phyloP scores from a whole-genome alignment of 352 stramenopile genomes.

The Pythium sp. region DNA sequence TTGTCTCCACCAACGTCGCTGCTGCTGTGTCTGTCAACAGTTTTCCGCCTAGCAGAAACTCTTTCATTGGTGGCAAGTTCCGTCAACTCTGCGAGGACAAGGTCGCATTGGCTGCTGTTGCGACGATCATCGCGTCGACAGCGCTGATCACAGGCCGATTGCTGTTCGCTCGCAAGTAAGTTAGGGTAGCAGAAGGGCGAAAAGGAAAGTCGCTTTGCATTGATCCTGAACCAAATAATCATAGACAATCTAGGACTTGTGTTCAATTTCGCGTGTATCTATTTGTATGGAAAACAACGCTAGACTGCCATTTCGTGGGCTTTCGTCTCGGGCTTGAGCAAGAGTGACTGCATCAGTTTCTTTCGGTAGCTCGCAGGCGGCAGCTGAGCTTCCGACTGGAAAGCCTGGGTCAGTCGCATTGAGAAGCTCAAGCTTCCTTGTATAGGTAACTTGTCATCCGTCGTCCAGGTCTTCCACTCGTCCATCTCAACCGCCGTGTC shows the following conservation, averaged over 20 bases:
- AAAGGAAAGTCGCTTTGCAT: neutral
- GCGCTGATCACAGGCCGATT: slow-evolving; percentile 49
- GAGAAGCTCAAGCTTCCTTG: slow-evolving; percentile 45
- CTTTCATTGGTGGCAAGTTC: slow-evolving; percentile 23
- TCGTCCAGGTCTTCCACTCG: slow-evolving; percentile 55
- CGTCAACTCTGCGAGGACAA: slow-evolving; percentile 43
- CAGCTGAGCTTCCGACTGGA: slow-evolving; percentile 54
- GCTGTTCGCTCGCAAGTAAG: slow-evolving; percentile 37
- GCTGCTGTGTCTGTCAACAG: neutral
- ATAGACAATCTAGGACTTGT: neutral
- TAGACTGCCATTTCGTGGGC: slow-evolving; percentile 30
- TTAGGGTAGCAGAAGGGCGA: neutral
- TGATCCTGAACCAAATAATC: neutral
- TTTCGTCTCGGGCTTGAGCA: slow-evolving; percentile 61
- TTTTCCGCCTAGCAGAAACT: neutral
- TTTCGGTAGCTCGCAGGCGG: slow-evolving; percentile 44
- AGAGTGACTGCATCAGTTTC: slow-evolving; percentile 53
- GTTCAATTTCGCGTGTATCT: neutral
- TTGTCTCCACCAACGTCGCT: neutral
- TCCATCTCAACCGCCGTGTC: slow-evolving; percentile 35
- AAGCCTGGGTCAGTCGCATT: slow-evolving; percentile 33
- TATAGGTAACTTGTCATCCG: slow-evolving; percentile 49
- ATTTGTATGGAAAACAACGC: neutral
- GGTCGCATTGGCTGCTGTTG: slow-evolving; percentile 42
- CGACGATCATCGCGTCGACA: slow-evolving; percentile 49